Evolutionary conservation across 129 eudicot genomes (phyloP).

Genomic region (Erigeron canadensis): DNA sequence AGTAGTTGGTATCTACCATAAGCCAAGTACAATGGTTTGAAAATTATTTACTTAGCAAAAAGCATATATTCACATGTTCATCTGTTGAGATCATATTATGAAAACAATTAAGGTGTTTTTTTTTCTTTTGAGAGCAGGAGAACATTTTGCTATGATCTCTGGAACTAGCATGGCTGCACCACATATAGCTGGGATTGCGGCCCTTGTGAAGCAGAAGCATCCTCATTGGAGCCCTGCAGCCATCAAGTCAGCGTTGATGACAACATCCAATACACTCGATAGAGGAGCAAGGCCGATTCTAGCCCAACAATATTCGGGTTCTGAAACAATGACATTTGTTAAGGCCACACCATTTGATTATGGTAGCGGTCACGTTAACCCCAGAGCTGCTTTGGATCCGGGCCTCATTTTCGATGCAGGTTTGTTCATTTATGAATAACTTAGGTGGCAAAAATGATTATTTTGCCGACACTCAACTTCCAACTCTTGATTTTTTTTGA

Average conservation of each 20-base stretch:
- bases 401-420: conserved; percentile 97
- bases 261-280: conserved; percentile 76
- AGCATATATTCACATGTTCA: no score
- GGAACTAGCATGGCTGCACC: conserved; percentile 99
- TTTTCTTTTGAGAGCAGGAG: conserved; percentile 50
- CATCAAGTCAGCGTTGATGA: conserved; percentile 96
- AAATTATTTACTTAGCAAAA: no score
- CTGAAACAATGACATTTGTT: conserved; percentile 72
- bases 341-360: conserved; percentile 93
- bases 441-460: neutral
- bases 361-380: conserved; percentile 98
- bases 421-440: conserved; percentile 18
- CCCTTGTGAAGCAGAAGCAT: conserved; percentile 93
- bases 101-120: neutral
- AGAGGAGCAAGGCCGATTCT: conserved; percentile 83
- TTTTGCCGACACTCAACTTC: neutral
- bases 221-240: conserved; percentile 99
- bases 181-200: conserved; percentile 97
- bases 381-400: conserved; percentile 91
- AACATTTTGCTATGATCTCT: conserved; percentile 95
- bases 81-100: no score
- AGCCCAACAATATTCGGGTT: conserved; percentile 89
- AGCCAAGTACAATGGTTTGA: no score
- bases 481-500: neutral
- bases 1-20: neutral